Conservation (phyloP, 495 filamentous ascomycete genomes). For the Penicillium dipodomyicola region DNA sequence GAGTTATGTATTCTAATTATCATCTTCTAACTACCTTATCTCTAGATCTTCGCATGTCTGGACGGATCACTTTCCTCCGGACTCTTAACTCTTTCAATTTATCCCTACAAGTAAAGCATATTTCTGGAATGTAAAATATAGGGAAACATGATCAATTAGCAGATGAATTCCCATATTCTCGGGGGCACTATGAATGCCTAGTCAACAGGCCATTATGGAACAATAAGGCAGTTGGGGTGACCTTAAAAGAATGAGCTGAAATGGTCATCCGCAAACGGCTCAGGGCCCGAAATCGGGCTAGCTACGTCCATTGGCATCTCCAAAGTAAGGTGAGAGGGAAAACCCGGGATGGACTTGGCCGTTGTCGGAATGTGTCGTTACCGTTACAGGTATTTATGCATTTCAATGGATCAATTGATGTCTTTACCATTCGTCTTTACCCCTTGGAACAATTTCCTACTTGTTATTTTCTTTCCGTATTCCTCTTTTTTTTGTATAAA, state of each 20-base stretch:
- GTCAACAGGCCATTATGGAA: constrained; percentile 1
- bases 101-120: background rate
- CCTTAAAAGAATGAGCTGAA: constrained; percentile 31
- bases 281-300: constrained; percentile 36
- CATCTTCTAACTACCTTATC: constrained; percentile 25
- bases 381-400: constrained; percentile 2
- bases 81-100: background rate
- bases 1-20: constrained; percentile 39
- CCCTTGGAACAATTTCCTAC: no score
- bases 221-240: constrained; percentile 30
- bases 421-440: no score
- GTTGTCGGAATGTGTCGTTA: constrained; percentile 34
- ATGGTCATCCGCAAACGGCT: constrained; percentile 18
- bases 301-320: constrained; percentile 7
- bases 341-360: constrained; percentile 31
- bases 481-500: background rate
- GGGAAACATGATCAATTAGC: background rate
- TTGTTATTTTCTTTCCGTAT: background rate
- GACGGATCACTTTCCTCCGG: constrained; percentile 10
- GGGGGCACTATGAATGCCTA: constrained; percentile 12
- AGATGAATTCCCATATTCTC: background rate
- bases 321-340: constrained; percentile 6
- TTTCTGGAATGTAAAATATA: background rate
- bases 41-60: constrained; percentile 30
- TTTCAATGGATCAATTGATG: no score